Base-by-base conservation (phyloP, 2,329 filamentous ascomycete genomes). In the Paecilomyces fulvus region DNA sequence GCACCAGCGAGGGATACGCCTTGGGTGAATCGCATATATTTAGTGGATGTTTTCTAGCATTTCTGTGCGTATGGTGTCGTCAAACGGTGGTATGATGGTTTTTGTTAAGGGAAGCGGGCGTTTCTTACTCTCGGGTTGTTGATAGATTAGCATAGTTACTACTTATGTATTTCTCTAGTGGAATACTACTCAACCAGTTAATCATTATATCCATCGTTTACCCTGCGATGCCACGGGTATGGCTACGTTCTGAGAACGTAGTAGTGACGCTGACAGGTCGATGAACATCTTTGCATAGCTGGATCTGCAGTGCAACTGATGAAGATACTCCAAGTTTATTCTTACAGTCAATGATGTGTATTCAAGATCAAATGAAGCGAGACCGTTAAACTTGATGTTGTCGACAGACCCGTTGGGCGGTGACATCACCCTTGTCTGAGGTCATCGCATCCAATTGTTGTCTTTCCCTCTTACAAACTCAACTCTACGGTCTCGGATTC, bases 371-470 rank as follows among this genome's bases (percentile, higher is more conserved):
- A 8, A 4, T 9, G 17, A 17, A 21, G n/a, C 30, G n/a, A 23
- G 21, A n/a, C 25, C 7, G 6, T 28, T 33, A 5, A 23, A 14
- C n/a, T 53, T 37, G 23, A 33, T 46, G 12, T 37, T 23, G 25
- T 23, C 23, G 21, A 28, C 48, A 28, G 48, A 4, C 48, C 58
- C 60, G 52, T 49, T 54, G 61, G 60, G 63, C 61, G 60, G 67
- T 71, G 69, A 71, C 69, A 70, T 71, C 69, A 71, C 65, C 53
- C 48, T 23, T 28, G 48, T 28, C 48, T 49, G 48, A 49, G 25
- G 28, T 50, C 48, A 49, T 14, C 46, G 30, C 37, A 57, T 60
- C 48, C 53, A 37, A 53, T 43, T 58, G 21, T 28, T 28, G 17
- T 28, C 48, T 21, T 56, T 20, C 43, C 49, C 21, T 30, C n/a